Base-by-base conservation (phyloP, 305 asterid species). In the Andrographis paniculata region DNA sequence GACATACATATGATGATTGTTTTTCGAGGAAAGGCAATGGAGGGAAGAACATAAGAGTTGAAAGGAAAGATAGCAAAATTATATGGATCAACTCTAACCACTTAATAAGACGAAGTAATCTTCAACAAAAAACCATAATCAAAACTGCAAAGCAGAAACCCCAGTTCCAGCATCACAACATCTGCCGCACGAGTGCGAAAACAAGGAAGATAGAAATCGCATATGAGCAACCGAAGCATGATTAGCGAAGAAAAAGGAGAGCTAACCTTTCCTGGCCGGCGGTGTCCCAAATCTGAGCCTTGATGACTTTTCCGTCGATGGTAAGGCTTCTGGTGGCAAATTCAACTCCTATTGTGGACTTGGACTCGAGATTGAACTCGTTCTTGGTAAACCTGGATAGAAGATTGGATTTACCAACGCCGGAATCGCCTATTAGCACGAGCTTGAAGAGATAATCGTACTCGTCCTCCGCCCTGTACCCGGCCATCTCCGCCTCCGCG, bases 231-330 rank as follows among this genome's bases (percentile, higher is more conserved):
- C 12, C 38, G 2, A 9, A 33, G 8, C 2, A 2, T 2, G 8
- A n/a, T 2, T 1, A 37, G 18, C 17, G 35, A 45, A 9, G 13
- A 20, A 16, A 56, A 27, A 53, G 24, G 36, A 33, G 14, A 17
- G 16, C 17, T 9, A 39, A 65, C 79, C 79, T 44, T 62, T 73
- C 80, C 48, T 73, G 80, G 11, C 80, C 80, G 59, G 77, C 80
- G 44, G 77, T 73, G 52, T 73, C 80, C 80, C 77, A 73, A 69
- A 69, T 73, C 74, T 69, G 80, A 62, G 77, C 80, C 51, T 69
- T 73, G 60, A 73, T 63, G 45, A 69, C 64, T 59, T 73, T 73
- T 0, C 48, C 69, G 48, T 69, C 77, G 15, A 73, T 36, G 22
- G 40, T 49, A 20, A 73, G 66, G 47, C 71, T 73, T 38, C 63